Percentiles rank a stretch among this genome's conserved stretches.
Conservation (phyloP, 108 stramenopile species). For the Parmales sp. region DNA sequence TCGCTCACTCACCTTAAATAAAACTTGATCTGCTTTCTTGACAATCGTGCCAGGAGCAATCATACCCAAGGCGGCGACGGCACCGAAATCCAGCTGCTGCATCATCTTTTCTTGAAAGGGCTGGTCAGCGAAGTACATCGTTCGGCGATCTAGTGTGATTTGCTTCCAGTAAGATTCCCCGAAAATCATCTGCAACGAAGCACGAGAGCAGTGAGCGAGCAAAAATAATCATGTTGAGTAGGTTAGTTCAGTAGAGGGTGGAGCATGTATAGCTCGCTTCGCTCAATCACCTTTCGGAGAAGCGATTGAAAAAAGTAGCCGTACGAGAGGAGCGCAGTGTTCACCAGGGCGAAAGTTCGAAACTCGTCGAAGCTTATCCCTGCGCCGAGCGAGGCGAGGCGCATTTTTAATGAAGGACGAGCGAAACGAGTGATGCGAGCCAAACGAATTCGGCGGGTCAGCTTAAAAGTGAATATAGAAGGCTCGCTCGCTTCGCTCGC, state of each 20-base stretch:
- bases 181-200: neutral
- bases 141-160: neutral
- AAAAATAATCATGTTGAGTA: neutral
- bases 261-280: neutral
- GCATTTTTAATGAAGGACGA: too few relatives aligned
- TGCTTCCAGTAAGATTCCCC: slow-evolving; percentile 1
- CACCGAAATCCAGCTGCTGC: neutral
- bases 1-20: too few relatives aligned
- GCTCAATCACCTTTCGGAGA: neutral
- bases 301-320: neutral
- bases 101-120: neutral
- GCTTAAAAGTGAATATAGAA: too few relatives aligned
- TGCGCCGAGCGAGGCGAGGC: too few relatives aligned
- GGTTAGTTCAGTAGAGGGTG: neutral
- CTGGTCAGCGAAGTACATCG: neutral
- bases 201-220: neutral
- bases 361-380: slow-evolving; percentile 2
- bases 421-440: too few relatives aligned
- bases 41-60: too few relatives aligned
- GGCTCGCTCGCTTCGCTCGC: too few relatives aligned
- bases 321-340: neutral
- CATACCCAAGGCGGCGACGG: too few relatives aligned
- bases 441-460: too few relatives aligned
- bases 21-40: too few relatives aligned
- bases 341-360: neutral